Evolutionary conservation across 73 alveolate species (phyloP).

Genomic region (Tetrahymena thermophila): DNA sequence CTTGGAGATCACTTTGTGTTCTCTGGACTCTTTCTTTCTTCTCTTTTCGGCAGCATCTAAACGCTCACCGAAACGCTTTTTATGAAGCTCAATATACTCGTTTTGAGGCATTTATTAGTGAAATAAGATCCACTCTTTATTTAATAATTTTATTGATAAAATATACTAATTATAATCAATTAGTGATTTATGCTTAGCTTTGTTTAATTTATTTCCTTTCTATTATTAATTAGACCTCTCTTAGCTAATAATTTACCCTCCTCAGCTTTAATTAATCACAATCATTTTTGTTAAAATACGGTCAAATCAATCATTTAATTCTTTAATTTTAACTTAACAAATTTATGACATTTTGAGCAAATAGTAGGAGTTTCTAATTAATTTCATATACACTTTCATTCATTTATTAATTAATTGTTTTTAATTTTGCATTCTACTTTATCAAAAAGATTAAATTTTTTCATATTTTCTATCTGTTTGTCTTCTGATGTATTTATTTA

Average conservation of each 20-base stretch:
- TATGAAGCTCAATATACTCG: conserved; percentile 89
- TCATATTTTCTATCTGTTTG: neutral
- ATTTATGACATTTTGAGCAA: neutral
- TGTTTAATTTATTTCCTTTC: neutral
- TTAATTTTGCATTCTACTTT: neutral
- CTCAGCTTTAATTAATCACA: neutral
- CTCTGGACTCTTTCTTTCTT: conserved; percentile 92
- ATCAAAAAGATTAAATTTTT: neutral
- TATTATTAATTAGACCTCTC: neutral
- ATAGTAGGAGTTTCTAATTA: neutral
- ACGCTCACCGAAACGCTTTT: conserved; percentile 88
- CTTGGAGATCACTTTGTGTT: conserved; percentile 74
- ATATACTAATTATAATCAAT: neutral
- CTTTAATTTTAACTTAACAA: neutral
- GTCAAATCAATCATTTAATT: neutral
- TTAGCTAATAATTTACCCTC: neutral
- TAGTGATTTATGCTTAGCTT: neutral
- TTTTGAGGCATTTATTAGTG: conserved; percentile 83
- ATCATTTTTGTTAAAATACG: neutral
- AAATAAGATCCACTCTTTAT: neutral
- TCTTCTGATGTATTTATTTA: neutral
- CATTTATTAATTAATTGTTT: neutral
- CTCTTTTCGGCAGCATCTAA: conserved; percentile 84
- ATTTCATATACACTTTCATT: neutral
- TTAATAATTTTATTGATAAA: neutral